phyloP scores from a whole-genome alignment of 2,329 filamentous ascomycete species.

The Colletotrichum paranaense region DNA sequence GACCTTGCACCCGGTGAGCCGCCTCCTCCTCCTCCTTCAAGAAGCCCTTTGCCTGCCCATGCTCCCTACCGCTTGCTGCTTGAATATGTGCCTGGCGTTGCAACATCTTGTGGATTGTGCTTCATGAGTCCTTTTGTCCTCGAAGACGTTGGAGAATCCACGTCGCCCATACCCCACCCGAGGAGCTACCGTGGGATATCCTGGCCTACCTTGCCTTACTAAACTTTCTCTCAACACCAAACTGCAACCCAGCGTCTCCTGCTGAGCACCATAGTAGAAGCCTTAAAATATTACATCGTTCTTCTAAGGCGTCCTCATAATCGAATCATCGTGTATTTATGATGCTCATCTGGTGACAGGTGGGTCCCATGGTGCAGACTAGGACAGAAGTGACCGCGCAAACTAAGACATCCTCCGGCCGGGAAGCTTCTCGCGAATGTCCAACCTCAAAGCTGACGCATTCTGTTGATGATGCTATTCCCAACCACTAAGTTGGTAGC shows the following conservation, averaged over 20 bases:
- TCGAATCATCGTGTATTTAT: neutral
- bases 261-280: neutral
- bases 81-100: neutral
- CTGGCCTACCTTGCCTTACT: neutral
- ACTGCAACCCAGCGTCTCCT: neutral
- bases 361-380: neutral
- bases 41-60: neutral
- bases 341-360: neutral
- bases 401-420: neutral
- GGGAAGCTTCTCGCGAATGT: neutral
- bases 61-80: neutral
- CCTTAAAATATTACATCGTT: neutral
- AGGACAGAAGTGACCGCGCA: neutral
- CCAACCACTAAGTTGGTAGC: neutral
- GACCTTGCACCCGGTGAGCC: neutral
- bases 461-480: conserved; percentile 16
- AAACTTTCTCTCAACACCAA: conserved; percentile 21
- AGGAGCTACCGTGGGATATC: conserved; percentile 16
- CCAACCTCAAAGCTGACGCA: neutral
- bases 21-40: neutral
- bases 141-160: conserved; percentile 24
- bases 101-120: conserved; percentile 6
- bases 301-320: neutral
- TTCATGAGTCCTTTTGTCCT: conserved; percentile 7
- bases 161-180: conserved; percentile 27